Base-by-base conservation (phyloP, 164 flowering plant genomes). In the Akebia trifoliata region DNA sequence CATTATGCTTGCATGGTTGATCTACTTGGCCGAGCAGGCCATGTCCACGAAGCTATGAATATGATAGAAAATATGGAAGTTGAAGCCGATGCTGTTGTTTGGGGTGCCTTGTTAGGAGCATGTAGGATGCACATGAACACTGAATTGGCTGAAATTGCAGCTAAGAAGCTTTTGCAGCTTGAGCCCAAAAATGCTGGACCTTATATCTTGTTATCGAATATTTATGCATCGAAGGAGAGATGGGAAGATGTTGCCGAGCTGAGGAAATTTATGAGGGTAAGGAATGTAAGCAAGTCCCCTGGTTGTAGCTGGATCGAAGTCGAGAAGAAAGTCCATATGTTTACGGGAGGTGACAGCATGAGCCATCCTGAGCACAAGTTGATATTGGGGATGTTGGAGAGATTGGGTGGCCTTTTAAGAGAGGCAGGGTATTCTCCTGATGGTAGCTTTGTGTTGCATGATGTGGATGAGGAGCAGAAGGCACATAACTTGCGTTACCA, bases 301-400 rank as follows among this genome's bases (percentile, higher is more conserved):
- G 90, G 96, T 36, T 88, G 87, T 72, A 88, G 96, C 59, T 88
- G 93, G 92, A 81, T 87, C 59, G 90, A 85, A 62, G 78, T 78
- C 29, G 91, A 85, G 61, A 87, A 83, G 54, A 73, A 67, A 64
- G 90, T 85, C 34, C 92, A 87, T 52, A 72, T 80, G 83, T 87
- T 87, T 65, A 77, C 86, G 8, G 78, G 84, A 21, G 92, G 92
- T 50, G 81, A 78, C 8, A 69, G 56, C 49, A 53, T 18, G 36
- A 48, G 56, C 46, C 91, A 85, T 45, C 84, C 82, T 12, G 87
- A 85, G 45, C 81, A 75, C 59, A 34, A 29, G 17, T 28, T 69
- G 64, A 85, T 87, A 17, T 20, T 69, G 48, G 74, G 49, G 44
- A 78, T 64, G 79, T 63, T 85, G 72, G 90, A 83, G 63, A 74